phyloP scores from a whole-genome alignment of 208 protist species.

The Acanthamoeba lenticulata region DNA sequence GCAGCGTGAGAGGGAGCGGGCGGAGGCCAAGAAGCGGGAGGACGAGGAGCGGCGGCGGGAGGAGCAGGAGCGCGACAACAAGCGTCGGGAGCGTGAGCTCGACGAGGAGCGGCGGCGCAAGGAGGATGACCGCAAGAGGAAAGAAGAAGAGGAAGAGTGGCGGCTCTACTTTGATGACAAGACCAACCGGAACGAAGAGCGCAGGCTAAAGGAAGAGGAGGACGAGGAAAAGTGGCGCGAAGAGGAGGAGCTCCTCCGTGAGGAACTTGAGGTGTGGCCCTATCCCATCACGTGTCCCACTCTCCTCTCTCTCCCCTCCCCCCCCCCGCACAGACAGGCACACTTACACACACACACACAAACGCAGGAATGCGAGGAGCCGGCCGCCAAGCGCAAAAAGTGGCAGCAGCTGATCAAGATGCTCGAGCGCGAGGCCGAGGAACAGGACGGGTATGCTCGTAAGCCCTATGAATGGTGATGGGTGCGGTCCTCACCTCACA shows the following conservation, averaged over 20 bases:
- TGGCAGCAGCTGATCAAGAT: slow-evolving; percentile 55
- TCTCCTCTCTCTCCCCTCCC: background rate
- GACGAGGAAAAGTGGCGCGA: slow-evolving; percentile 32
- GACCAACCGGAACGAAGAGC: slow-evolving; percentile 16
- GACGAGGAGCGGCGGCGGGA: background rate
- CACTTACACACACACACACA: no score
- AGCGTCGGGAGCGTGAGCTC: slow-evolving; percentile 1
- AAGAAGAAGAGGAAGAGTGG: slow-evolving; percentile 39
- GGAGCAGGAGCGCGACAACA: slow-evolving; percentile 2
- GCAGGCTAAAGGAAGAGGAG: slow-evolving; percentile 36
- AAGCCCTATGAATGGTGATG: background rate
- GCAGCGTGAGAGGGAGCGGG: background rate
- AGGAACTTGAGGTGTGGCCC: slow-evolving; percentile 10
- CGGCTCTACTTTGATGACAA: slow-evolving; percentile 49
- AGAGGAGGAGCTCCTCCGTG: slow-evolving; percentile 35
- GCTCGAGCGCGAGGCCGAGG: slow-evolving; percentile 38
- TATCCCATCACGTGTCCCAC: no score
- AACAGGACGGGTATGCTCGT: slow-evolving; percentile 23
- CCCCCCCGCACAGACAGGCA: background rate
- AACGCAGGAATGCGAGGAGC: slow-evolving; percentile 10
- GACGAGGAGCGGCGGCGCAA: background rate
- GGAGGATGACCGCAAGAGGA: slow-evolving; percentile 41
- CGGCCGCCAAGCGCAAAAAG: slow-evolving; percentile 43
- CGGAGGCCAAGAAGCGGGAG: background rate
- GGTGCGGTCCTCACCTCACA: background rate